Base-by-base conservation (phyloP, 495 filamentous ascomycete genomes). In the Hyaloscypha hepaticicola region DNA sequence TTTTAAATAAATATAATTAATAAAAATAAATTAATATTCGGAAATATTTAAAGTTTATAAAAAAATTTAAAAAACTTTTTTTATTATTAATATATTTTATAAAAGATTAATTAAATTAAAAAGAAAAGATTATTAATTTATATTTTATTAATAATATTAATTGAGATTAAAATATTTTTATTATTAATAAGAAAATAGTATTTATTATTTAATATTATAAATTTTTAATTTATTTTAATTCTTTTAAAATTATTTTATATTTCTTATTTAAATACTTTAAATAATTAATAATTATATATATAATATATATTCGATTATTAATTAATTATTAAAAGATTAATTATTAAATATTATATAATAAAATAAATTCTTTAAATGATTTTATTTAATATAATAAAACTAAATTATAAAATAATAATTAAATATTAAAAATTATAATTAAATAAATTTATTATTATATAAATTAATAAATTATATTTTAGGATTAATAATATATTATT, bases 361-460 rank as follows among this genome's bases (percentile, higher is more conserved):
- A 33, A 11, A 33, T 33, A 11, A 33, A 11, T 11, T 11, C 31
- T 4, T 11, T 11, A 33, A 33, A 11, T 33, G 31, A 33, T 11
- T 33, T 33, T 11, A 33, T 33, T 33, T 33, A 33, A 11, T 11
- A 33, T 33, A 33, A 11, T 11, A 11, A 33, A 11, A 33, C 31
- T 33, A 11, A 11, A 11, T 11, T 11, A 33, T 33, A 33, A 11
- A 11, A 33, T 11, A 33, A 11, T 33, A 33, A 11, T 11, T 11
- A 33, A 11, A 33, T 33, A 34, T 53, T 22, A 4, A 48, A 49
- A 26, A 26, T 25, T 27, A 55, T 63, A 29, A 48, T 48, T 3
- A 33, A 55, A 55, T 28, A 28, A 7, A 63, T 6, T 27, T 26
- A 55, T 24, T 48, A 63, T 48, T 63, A 63, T 41, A 63, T 63